Evolutionary conservation across 2,329 filamentous ascomycete genomes (phyloP).

Genomic region (Chaetomium globosum): DNA sequence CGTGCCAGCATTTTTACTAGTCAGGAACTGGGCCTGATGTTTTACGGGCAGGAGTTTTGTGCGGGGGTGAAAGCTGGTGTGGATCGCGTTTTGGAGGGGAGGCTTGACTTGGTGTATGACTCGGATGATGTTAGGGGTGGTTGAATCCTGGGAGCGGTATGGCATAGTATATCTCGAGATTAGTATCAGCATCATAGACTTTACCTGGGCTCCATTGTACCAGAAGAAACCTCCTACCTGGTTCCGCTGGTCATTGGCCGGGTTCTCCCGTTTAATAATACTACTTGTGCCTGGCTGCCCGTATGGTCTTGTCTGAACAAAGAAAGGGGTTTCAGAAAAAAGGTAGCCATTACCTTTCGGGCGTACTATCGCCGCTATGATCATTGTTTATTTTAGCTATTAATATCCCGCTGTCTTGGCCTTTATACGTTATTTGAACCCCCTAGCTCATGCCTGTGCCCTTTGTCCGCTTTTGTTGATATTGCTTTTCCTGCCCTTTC

Average conservation of each 20-base stretch:
- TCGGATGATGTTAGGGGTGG: constrained; percentile 23
- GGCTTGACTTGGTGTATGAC: constrained; percentile 42
- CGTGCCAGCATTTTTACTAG: constrained; percentile 85
- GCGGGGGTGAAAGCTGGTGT: constrained; percentile 40
- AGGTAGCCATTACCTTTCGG: too few relatives aligned
- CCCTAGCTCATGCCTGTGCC: too few relatives aligned
- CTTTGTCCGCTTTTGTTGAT: not conserved
- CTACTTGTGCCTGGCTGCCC: too few relatives aligned
- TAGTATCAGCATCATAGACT: too few relatives aligned
- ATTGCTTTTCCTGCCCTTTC: not conserved
- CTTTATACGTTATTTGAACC: not conserved
- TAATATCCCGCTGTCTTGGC: not conserved
- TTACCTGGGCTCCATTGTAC: too few relatives aligned
- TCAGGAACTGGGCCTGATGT: constrained; percentile 74
- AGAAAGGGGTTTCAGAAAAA: too few relatives aligned
- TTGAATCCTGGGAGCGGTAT: not conserved
- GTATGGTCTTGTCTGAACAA: too few relatives aligned
- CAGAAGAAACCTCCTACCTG: too few relatives aligned
- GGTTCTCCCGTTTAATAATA: too few relatives aligned
- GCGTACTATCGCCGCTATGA: not conserved
- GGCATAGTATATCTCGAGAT: too few relatives aligned
- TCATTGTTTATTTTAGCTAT: not conserved
- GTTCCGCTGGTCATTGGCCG: too few relatives aligned
- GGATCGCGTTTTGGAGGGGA: constrained; percentile 41
- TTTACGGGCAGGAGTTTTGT: constrained; percentile 47